Evolutionary conservation across 2,329 filamentous ascomycete species (phyloP), one percentile per base, ranked within the genome.

Genomic region (Colletotrichum eleusines): DNA sequence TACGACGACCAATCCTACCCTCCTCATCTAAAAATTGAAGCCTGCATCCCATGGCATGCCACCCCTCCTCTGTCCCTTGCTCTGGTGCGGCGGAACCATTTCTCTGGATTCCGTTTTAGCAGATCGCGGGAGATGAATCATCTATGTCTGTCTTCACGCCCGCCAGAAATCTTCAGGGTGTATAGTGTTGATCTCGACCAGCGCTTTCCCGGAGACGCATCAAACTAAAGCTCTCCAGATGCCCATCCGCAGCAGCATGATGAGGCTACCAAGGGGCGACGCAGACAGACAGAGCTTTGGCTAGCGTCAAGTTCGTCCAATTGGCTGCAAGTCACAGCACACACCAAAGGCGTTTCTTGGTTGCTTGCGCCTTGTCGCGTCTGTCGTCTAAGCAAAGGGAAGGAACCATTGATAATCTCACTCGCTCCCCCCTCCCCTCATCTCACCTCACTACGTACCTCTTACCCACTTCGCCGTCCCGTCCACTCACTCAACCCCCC

Each of bases 331-430:
- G 33, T 26, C 35, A 14, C 23, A 26, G 40, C 48, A 57, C 33
- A 35, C 63, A 28, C 50, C 33, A 61, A 14, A 46, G 16, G 63
- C 63, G 63, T 35, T 38, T 42, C 40, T 42, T 62, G n/a, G n/a
- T n/a, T 33, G 57, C 66, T 46, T 66, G 61, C 67, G 62, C 55
- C 62, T 50, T 31, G 55, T 33, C 67, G 67, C 67, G 67, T 40
- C 63, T 66, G 63, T 69, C 55, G 67, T 28, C 48, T 51, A 53
- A 9, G 60, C 18, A 54, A 48, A 67, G 40, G 18, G 1, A 20
- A 18, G 16, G 42, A 20, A 26, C 11, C 58, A 18, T 16, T 33
- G 64, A 23, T 48, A n/a, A 40, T 59, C 55, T 66, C 61, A 58
- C 51, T 53, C 53, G 55, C 58, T 50, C 31, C 55, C 3, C 16